A percentile compares a stretch with the other conserved stretches of the same genome.
Conservation (phyloP, 2,329 filamentous ascomycete species). For the Penicillium sp. region DNA sequence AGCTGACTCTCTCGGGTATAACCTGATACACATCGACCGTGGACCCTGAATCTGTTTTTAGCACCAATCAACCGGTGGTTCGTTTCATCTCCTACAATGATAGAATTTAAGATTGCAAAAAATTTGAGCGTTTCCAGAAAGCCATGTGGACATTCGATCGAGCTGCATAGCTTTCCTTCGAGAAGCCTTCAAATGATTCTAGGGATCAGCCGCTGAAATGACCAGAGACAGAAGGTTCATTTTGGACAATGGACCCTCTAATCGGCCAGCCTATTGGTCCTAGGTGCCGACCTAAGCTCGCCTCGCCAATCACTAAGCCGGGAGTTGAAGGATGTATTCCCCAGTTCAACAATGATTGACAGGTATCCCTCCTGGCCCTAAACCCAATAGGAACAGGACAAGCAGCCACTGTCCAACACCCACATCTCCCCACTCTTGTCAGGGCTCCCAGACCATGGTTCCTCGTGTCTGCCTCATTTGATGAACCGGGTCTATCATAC, state of each 20-base stretch:
- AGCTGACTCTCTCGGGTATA: constrained; percentile 12
- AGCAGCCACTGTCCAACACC: constrained; percentile 16
- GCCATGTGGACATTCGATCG: constrained; percentile 5
- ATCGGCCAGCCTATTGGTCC: constrained; percentile 24
- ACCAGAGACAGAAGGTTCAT: constrained; percentile 25
- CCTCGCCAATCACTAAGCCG: constrained; percentile 23
- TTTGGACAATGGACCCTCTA: constrained; percentile 17
- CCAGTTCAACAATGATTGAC: constrained; percentile 32
- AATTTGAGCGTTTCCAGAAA: constrained; percentile 11
- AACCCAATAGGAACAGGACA: constrained; percentile 12
- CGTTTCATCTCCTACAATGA: constrained; percentile 13
- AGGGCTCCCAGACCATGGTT: constrained; percentile 31
- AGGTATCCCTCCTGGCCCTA: constrained; percentile 18
- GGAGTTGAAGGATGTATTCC: constrained; percentile 20
- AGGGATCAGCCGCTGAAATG: constrained; percentile 21
- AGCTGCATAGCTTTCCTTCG: constrained; percentile 14
- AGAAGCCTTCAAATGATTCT: constrained; percentile 20
- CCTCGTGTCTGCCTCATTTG: constrained; percentile 24
- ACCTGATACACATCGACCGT: constrained; percentile 20
- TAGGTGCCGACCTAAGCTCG: constrained; percentile 19
- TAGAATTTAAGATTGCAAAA: background rate
- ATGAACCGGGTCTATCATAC: constrained; percentile 28
- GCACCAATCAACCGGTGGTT: constrained; percentile 23
- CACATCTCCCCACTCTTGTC: constrained; percentile 25
- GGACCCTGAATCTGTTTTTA: constrained; percentile 33